Base-by-base conservation (phyloP, 169 alveolate genomes). In the Babesia gibsoni region DNA sequence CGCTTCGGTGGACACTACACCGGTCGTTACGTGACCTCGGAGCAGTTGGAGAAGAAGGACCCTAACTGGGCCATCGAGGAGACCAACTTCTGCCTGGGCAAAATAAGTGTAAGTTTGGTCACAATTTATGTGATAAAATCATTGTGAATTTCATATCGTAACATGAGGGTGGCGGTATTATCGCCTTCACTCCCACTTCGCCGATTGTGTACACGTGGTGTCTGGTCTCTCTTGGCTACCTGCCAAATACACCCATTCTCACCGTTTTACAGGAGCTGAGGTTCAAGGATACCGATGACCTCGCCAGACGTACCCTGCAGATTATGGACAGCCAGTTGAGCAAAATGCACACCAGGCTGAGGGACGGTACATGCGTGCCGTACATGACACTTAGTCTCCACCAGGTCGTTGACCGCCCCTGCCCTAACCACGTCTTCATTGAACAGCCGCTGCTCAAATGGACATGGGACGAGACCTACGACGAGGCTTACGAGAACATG, bases 381-480 rank as follows among this genome's bases (percentile, higher is more conserved):
- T 90, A 81, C 50, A 90, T 90, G 95, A 75, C 94, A 18, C 77
- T 92, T 63, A 85, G 90, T 64, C 89, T 89, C 35, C 86, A 86
- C 67, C 91, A 90, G 56, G 88, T 92, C 39, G 85, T 89, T 9
- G 96, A 92, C 65, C 84, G 90, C 36, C 96, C 96, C 14, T 88
- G 93, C 32, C 95, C 94, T 20, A 87, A 83, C 69, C 93, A 85
- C 70, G 88, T 83, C 45, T 89, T 89, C 84, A 85, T 85, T 81
- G 94, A 84, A 68, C 89, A 90, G 67, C 96, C 96, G n/a, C 89
- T 93, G 64, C 81, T 93, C 64, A 93, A 93, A 80, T 93, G 95
- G 95, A 93, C 97, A 22, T 93, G 97, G 97, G 97, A 93, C 63
- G 96, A 93, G 87, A 85, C 95, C 18, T 93, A 93, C 82, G 95